Percentiles rank a stretch among this genome's conserved stretches.
Conservation (phyloP, 208 protist genomes). For the Naegleria lovaniensis region DNA sequence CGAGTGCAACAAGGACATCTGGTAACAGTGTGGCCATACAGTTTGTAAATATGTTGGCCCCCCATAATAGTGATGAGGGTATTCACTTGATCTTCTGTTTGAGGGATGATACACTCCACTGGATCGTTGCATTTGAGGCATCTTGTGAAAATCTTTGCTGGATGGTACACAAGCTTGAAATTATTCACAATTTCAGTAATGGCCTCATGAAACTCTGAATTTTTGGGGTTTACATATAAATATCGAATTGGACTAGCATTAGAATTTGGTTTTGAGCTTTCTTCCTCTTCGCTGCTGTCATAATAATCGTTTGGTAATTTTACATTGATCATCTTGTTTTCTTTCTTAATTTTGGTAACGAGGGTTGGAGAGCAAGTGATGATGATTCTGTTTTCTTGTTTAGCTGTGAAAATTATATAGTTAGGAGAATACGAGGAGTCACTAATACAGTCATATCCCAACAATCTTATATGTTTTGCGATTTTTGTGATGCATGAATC, state of each 20-base stretch:
- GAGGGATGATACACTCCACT: neutral
- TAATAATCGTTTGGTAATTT: neutral
- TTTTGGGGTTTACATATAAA: neutral
- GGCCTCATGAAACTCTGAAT: neutral
- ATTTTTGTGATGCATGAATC: neutral
- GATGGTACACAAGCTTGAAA: neutral
- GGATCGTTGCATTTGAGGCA: neutral
- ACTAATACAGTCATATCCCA: constrained; percentile 16
- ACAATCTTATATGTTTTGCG: neutral
- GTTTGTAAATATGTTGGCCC: neutral
- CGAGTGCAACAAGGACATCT: neutral
- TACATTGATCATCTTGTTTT: neutral
- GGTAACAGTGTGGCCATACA: neutral
- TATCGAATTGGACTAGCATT: neutral
- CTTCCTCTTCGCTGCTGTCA: neutral
- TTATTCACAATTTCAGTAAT: neutral
- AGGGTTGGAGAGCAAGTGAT: neutral
- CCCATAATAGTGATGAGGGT: neutral
- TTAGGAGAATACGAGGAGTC: neutral
- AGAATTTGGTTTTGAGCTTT: neutral
- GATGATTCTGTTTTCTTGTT: neutral
- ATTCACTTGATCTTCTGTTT: neutral
- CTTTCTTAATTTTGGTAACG: neutral
- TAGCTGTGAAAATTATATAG: constrained; percentile 1
- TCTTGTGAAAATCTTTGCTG: neutral